These are phyloP conservation scores for Scheffersomyces coipomensis DNA, from an alignment of 805 yeast species.

Conservation along the genomic window DNA sequence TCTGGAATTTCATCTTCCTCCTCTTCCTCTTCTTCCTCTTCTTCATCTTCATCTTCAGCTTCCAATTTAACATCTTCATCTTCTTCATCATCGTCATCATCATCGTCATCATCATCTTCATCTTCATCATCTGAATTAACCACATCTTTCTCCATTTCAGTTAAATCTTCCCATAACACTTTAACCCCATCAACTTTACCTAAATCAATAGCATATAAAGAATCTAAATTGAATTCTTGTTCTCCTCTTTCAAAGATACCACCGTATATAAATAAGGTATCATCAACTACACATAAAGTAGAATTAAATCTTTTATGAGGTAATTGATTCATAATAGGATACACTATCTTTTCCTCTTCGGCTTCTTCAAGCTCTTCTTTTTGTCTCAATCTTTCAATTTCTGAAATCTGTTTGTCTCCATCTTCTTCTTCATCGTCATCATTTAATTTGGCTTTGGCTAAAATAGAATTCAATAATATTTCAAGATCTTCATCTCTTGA, in stretches of 20 bases:
- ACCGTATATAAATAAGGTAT: conserved; percentile 78
- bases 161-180: conserved; percentile 85
- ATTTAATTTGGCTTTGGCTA: conserved; percentile 68
- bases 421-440: conserved; percentile 53
- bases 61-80: conserved; percentile 47
- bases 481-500: conserved; percentile 79
- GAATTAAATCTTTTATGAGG: conserved; percentile 93
- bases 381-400: conserved; percentile 33
- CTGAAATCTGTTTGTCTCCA: conserved; percentile 19
- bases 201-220: conserved; percentile 82
- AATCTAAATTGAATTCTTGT: conserved; percentile 78
- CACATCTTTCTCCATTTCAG: conserved; percentile 51
- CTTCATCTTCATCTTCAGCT: conserved; percentile 56
- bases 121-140: conserved; percentile 64
- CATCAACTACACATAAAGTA: conserved; percentile 80
- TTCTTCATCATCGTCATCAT: conserved; percentile 62
- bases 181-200: conserved; percentile 85
- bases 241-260: conserved; percentile 92
- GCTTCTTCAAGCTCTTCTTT: conserved; percentile 41
- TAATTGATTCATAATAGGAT: conserved; percentile 55
- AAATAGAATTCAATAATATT: conserved; percentile 69
- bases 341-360: conserved; percentile 42
- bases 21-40: conserved; percentile 58
- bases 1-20: conserved; percentile 78
- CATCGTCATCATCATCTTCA: conserved; percentile 57